Conservation (phyloP, 306 rosid species). For the Trifolium subterraneum region DNA sequence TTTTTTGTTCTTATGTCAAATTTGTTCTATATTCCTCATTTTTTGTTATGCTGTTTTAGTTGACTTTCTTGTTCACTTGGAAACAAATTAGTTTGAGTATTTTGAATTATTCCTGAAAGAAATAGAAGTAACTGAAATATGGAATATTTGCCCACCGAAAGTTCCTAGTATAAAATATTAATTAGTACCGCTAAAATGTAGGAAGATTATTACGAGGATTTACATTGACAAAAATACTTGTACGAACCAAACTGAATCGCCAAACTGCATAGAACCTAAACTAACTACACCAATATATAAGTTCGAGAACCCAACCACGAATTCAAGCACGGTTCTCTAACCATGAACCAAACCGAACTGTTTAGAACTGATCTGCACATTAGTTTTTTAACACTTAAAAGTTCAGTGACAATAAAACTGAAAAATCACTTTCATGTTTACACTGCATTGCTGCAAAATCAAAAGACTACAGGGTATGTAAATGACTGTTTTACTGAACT, state of each 20-base stretch:
- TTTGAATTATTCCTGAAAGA: neutral
- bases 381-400: no score
- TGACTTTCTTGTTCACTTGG: conserved; percentile 11
- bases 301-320: no score
- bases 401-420: no score
- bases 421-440: no score
- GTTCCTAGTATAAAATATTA: neutral
- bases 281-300: no score
- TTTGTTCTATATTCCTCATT: neutral
- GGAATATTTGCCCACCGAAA: neutral
- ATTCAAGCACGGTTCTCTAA: no score
- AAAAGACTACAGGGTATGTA: neutral
- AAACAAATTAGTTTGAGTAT: neutral
- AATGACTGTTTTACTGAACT: conserved; percentile 4
- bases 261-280: no score
- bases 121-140: neutral
- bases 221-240: neutral
- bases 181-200: neutral
- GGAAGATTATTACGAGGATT: conserved; percentile 12
- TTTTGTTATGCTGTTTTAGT: neutral
- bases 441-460: no score
- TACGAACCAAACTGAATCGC: no score
- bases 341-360: no score
- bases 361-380: no score
- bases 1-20: neutral